Evolutionary conservation across 306 rosid species (phyloP), one percentile per base, ranked within the genome.

Genomic region (Gillenia trifoliata): DNA sequence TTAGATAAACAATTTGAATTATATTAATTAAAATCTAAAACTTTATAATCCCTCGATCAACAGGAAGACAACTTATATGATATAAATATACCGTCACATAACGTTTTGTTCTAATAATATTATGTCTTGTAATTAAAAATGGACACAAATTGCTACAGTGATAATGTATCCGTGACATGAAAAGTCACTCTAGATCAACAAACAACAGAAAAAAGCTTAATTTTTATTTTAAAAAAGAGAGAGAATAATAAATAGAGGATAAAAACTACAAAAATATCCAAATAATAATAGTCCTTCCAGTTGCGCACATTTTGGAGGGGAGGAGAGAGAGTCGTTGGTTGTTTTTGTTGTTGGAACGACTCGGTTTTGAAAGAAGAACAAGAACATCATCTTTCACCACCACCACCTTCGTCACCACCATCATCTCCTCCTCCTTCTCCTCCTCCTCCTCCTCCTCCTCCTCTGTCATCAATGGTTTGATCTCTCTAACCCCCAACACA

Each of bases 261-360:
- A 20, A 34, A 34, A 64, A 64, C 28, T 72, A 72, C 67, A 12
- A 59, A 60, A 17, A 20, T 60, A 11, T 41, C 68, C 30, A 59
- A 30, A 19, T 26, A 72, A 60, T 60, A 59, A 59, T 60, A 60
- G 76, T 60, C 13, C 76, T 41, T 49, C 34, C 40, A n/a, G 68
- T 74, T 71, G 85, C 84, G 83, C 72, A 79, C 77, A 73, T 73
- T 72, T 70, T 80, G 85, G 85, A 62, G 79, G 57, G 33, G 72
- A 64, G 68, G 77, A 62, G 70, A 62, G 70, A 80, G 82, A 61
- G 62, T 83, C 63, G 76, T 66, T 77, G 71, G 76, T 67, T 66
- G 75, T 73, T 79, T 76, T 79, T 65, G 81, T 83, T 57, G 75
- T 77, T 87, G 87, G 79, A 83, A 82, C 31, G 72, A 84, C 23